Conservation (phyloP, 768 basidiomycete genomes). For the Boletus speciosus region DNA sequence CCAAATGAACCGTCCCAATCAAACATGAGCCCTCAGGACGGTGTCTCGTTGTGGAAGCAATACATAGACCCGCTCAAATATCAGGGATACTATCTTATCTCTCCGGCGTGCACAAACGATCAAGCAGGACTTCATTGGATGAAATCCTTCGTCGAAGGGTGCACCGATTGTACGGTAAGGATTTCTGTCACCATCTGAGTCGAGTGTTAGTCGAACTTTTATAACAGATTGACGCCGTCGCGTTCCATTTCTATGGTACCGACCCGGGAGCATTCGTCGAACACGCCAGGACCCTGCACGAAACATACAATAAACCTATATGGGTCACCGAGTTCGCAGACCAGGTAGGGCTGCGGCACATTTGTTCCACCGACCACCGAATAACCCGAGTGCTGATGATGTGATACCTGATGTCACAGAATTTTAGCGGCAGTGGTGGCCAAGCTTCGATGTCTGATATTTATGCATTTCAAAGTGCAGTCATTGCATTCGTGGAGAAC, state of each 20-base stretch:
- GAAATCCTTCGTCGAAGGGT: slow-evolving; percentile 50
- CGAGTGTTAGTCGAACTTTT: not conserved
- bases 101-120: slow-evolving; percentile 68
- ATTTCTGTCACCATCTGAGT: not conserved
- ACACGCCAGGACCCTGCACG: slow-evolving; percentile 50
- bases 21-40: slow-evolving; percentile 53
- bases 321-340: slow-evolving; percentile 74
- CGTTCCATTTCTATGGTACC: slow-evolving; percentile 72
- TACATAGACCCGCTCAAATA: slow-evolving; percentile 59
- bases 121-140: slow-evolving; percentile 67
- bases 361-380: not conserved
- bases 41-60: slow-evolving; percentile 57
- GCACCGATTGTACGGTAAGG: slow-evolving; percentile 53
- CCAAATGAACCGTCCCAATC: slow-evolving; percentile 68
- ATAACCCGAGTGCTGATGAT: not conserved
- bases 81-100: slow-evolving; percentile 58
- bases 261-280: slow-evolving; percentile 44
- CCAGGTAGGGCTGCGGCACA: slow-evolving; percentile 38
- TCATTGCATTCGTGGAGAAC: slow-evolving; percentile 45
- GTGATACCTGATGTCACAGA: slow-evolving; percentile 30
- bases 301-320: slow-evolving; percentile 43
- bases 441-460: slow-evolving; percentile 43
- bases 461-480: slow-evolving; percentile 44
- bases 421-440: slow-evolving; percentile 46
- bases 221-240: slow-evolving; percentile 55